Percentiles rank a stretch among this genome's conserved stretches.
phyloP scores from a whole-genome alignment of 1,284 basidiomycete species.

The Xerocomus nothofagi region DNA sequence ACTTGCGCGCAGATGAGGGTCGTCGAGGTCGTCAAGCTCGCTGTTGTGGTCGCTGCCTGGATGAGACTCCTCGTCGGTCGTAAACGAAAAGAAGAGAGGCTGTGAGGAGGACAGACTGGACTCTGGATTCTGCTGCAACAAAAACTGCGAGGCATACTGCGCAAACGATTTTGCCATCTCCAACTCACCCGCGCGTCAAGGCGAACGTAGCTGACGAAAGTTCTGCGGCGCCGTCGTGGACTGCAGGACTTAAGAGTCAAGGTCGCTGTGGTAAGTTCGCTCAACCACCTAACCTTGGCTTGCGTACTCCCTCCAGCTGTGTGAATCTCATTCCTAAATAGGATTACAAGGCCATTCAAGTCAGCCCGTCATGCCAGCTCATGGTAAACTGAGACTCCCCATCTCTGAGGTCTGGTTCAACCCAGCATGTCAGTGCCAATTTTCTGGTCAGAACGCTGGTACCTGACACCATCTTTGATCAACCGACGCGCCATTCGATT shows the following conservation, averaged over 20 bases:
- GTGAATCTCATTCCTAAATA: conserved; percentile 21
- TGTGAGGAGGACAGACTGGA: conserved; percentile 59
- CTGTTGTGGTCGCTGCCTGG: conserved; percentile 47
- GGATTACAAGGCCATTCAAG: conserved; percentile 4
- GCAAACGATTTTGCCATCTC: conserved; percentile 55
- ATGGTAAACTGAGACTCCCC: too few species aligned
- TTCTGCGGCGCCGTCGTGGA: conserved; percentile 10
- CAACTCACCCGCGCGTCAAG: conserved; percentile 23
- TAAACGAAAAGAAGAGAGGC: conserved; percentile 80
- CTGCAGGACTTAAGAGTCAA: conserved; percentile 15
- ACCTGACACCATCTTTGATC: too few species aligned
- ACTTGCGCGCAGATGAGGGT: conserved; percentile 63
- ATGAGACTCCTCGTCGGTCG: conserved; percentile 67
- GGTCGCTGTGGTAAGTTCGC: conserved; percentile 20
- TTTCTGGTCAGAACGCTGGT: too few species aligned
- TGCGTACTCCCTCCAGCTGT: conserved; percentile 32
- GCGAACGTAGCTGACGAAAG: conserved; percentile 11
- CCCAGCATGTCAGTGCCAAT: background rate
- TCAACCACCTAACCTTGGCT: conserved; percentile 17
- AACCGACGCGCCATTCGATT: too few species aligned
- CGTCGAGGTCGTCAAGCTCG: conserved; percentile 68
- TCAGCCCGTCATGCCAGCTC: too few species aligned
- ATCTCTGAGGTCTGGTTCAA: too few species aligned
- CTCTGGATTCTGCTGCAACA: conserved; percentile 44
- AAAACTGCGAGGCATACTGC: conserved; percentile 56